Evolutionary conservation across 2,329 filamentous ascomycete genomes (phyloP), one percentile per base, ranked within the genome.

Genomic region (Drechmeria coniospora): DNA sequence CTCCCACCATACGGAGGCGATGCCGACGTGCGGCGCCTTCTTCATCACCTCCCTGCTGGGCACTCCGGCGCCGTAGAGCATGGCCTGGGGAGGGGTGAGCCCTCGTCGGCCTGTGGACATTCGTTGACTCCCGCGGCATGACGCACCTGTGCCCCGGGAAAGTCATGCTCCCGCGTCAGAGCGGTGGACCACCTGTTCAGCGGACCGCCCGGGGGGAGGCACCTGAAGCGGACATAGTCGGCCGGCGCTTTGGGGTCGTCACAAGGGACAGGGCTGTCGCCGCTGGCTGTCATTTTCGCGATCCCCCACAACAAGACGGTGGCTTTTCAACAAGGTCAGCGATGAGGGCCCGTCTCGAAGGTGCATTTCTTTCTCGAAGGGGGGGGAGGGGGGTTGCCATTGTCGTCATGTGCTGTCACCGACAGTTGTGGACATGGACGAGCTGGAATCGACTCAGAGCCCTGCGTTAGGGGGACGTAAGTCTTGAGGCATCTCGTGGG

Each of bases 1-100:
- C 55, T 94, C 84, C 86, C 86, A 95, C 86, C 86, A 94, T 4
- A 94, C 81, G 5, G 79, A 84, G 6, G 84, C 79, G 46, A 94
- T 73, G 32, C 87, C 87, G 15, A 95, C 80, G 37, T 95, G 87
- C 9, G 87, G 82, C 29, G 79, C 79, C 32, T 68, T 87, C 56
- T 87, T 86, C 81, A 95, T 92, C 45, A 76, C 73, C 31, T 90
- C 64, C 43, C 73, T 66, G 46, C 83, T 71, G 2, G 84, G 81
- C 19, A 95, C 79, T 15, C 87, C 87, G 7, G 87, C 84, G 10
- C 80, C 86, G 54, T 92, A 95, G 14, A 95, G 68, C 87, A 94
- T 94, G 23, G 87, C 83, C 78, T 86, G 40, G 19, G 31, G 6
- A 19, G n/a, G 24, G 26, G 6, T 15, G 1, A 15, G n/a, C n/a